Base-by-base conservation (phyloP, 768 basidiomycete species). In the Clavaria fumosa region DNA sequence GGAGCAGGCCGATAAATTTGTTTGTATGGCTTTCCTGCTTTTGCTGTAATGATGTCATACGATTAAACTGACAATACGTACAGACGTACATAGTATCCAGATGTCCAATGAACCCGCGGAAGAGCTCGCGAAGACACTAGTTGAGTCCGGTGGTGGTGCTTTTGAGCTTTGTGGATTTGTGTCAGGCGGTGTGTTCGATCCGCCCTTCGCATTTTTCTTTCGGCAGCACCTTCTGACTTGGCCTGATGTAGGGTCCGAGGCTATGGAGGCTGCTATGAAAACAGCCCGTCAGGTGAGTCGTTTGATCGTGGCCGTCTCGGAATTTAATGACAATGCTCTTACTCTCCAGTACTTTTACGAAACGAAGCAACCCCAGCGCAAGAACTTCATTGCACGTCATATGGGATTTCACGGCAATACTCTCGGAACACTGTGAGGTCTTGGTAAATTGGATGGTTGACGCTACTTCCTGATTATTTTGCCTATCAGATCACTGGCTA, bases 381-480 rank as follows among this genome's bases (percentile, higher is more conserved):
- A 45, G 39, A 80, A 86, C 46, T 88, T 79, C 50, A 86, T 93
- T 45, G 83, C 70, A 19, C 69, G 85, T 7, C 53, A 76, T 22
- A 58, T 86, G 23, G 83, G 81, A 2, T 93, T 75, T 59, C 88
- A 91, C 51, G 89, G 88, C 1, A 90, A 89, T 51, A 83, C 83
- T 2, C 47, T 86, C 19, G 67, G 63, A 23, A 79, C 80, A 0
- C 58, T 89, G 15, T 70, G n/a, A n/a, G n/a, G n/a, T n/a, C n/a
- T n/a, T n/a, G n/a, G n/a, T n/a, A n/a, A n/a, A n/a, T n/a, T n/a
- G n/a, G n/a, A n/a, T n/a, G n/a, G n/a, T n/a, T n/a, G n/a, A n/a
- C n/a, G n/a, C n/a, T n/a, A n/a, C n/a, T n/a, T n/a, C n/a, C n/a
- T n/a, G n/a, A n/a, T n/a, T n/a, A n/a, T n/a, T n/a, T n/a, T n/a